A percentile compares a stretch with the other conserved stretches of the same genome.
phyloP scores from a whole-genome alignment of 257 asterid genomes.

The Scutellaria galericulata region DNA sequence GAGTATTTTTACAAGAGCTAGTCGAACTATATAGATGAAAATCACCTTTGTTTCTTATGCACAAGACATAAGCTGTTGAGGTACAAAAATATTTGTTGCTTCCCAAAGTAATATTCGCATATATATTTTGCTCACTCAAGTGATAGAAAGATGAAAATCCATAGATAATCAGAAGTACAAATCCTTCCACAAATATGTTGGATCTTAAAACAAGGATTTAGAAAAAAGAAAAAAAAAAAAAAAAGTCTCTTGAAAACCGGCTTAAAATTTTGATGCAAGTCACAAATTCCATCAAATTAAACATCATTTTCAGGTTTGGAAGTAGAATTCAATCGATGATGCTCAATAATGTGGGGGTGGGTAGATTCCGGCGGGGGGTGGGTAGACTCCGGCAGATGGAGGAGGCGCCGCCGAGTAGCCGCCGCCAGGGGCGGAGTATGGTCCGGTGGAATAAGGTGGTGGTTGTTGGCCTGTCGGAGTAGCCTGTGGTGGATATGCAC shows the following conservation, averaged over 20 bases:
- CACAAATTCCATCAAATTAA: slow-evolving; percentile 1
- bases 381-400: slow-evolving; percentile 33
- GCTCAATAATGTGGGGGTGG: slow-evolving; percentile 39
- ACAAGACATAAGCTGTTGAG: too few species aligned
- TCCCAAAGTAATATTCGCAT: background rate
- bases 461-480: slow-evolving; percentile 40
- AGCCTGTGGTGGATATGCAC: slow-evolving; percentile 36
- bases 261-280: slow-evolving; percentile 16
- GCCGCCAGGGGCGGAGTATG: slow-evolving; percentile 28
- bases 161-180: background rate
- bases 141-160: background rate
- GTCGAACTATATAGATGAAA: too few species aligned
- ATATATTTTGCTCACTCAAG: background rate
- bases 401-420: slow-evolving; percentile 38
- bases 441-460: slow-evolving; percentile 33
- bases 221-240: background rate
- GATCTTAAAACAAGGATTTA: slow-evolving; percentile 4
- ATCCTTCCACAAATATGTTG: slow-evolving; percentile 15
- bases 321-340: background rate
- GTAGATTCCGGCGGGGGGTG: slow-evolving; percentile 34
- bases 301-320: background rate
- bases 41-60: too few species aligned
- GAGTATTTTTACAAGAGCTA: too few species aligned
- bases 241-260: background rate
- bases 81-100: too few species aligned